Conservation (phyloP, 768 basidiomycete species). For the Wakefieldia striispora region DNA sequence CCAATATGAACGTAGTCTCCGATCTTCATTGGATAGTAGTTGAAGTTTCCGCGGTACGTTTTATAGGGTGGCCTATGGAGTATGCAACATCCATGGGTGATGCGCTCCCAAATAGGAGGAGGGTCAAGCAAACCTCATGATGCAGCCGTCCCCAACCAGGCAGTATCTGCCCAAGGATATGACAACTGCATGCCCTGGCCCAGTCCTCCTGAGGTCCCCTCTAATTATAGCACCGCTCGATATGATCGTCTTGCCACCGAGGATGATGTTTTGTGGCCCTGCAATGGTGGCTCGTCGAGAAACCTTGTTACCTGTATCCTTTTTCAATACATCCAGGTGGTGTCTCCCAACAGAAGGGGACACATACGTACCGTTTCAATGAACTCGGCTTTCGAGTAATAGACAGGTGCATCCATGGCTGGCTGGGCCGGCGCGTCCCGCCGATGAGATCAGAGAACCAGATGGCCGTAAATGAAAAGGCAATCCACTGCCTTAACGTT, state of each 20-base stretch:
- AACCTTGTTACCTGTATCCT: conserved; percentile 97
- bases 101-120: not conserved
- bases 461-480: too few relatives aligned
- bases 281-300: conserved; percentile 88
- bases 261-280: conserved; percentile 94
- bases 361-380: conserved; percentile 74
- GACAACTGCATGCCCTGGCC: conserved; percentile 90
- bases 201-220: conserved; percentile 87
- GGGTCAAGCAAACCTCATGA: conserved; percentile 67
- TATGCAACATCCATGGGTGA: not conserved
- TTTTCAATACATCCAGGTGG: conserved; percentile 10
- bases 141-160: conserved; percentile 82
- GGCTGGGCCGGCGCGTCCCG: conserved; percentile 15
- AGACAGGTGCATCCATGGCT: conserved; percentile 72
- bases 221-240: conserved; percentile 87
- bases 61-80: conserved; percentile 74
- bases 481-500: too few relatives aligned
- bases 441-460: too few relatives aligned
- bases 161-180: conserved; percentile 94
- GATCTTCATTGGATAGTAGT: conserved; percentile 97
- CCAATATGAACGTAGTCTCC: conserved; percentile 96
- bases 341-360: not conserved
- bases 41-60: conserved; percentile 87
- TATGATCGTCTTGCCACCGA: conserved; percentile 96
- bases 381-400: conserved; percentile 79